These are phyloP conservation scores for Geosmithia putterillii DNA, from an alignment of 2,329 filamentous ascomycete species.

Conservation along the genomic window DNA sequence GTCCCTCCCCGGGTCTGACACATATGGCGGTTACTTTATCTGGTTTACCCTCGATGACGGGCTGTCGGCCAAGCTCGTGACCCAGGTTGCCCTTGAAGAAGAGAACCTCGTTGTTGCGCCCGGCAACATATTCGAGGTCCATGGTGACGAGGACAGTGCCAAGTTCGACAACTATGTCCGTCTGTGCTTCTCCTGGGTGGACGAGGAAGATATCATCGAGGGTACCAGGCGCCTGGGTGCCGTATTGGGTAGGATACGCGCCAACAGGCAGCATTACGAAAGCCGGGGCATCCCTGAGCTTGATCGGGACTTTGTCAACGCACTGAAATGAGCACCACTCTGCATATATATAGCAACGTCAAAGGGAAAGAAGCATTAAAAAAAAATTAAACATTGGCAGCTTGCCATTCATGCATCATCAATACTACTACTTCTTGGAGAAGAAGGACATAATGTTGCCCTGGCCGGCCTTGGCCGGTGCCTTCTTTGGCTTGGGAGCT, in stretches of 20 bases:
- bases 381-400: background rate
- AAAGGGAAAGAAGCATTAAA: background rate
- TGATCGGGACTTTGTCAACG: slow-evolving; percentile 9
- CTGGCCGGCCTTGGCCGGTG: slow-evolving; percentile 45
- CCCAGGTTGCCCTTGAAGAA: slow-evolving; percentile 42
- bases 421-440: slow-evolving; percentile 51
- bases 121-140: slow-evolving; percentile 59
- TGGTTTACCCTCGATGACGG: slow-evolving; percentile 56
- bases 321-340: slow-evolving; percentile 9
- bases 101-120: slow-evolving; percentile 57
- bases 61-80: slow-evolving; percentile 40
- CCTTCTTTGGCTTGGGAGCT: slow-evolving; percentile 41
- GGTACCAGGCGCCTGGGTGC: slow-evolving; percentile 51
- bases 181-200: slow-evolving; percentile 63
- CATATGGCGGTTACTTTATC: slow-evolving; percentile 76
- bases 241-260: slow-evolving; percentile 23
- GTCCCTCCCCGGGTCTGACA: slow-evolving; percentile 24
- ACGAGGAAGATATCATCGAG: slow-evolving; percentile 51
- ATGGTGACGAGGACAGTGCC: slow-evolving; percentile 37
- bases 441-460: slow-evolving; percentile 93
- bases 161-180: slow-evolving; percentile 49
- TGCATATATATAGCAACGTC: background rate
- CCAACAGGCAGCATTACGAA: slow-evolving; percentile 14
- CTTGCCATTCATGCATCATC: background rate
- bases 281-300: slow-evolving; percentile 2